phyloP scores from a whole-genome alignment of 2,329 filamentous ascomycete genomes.

The Curvularia spicifera region DNA sequence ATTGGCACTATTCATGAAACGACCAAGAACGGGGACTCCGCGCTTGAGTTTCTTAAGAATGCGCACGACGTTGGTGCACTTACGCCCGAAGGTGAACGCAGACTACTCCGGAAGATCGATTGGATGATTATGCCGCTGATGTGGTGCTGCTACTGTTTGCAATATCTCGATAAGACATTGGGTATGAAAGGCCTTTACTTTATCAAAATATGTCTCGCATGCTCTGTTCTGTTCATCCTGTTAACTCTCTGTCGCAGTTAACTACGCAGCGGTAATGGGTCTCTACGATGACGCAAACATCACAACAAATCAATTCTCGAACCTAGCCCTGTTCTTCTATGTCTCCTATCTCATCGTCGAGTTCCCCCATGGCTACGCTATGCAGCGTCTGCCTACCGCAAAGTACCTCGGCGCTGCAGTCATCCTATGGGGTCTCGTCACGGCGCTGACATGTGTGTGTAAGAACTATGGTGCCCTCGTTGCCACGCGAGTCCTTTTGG shows the following conservation, averaged over 20 bases:
- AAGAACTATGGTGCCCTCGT: conserved; percentile 60
- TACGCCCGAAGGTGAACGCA: conserved; percentile 27
- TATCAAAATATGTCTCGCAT: neutral
- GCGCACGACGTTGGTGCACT: conserved; percentile 22
- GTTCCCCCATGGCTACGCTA: conserved; percentile 55
- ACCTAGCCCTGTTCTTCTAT: conserved; percentile 48
- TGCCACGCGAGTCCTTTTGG: conserved; percentile 58
- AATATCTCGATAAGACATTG: conserved; percentile 52
- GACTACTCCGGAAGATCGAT: conserved; percentile 47
- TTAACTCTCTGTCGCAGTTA: conserved; percentile 28
- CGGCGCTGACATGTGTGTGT: conserved; percentile 56
- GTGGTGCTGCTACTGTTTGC: conserved; percentile 48
- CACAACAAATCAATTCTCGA: conserved; percentile 46
- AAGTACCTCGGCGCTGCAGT: conserved; percentile 59
- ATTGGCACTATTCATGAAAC: conserved; percentile 16
- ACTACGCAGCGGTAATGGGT: conserved; percentile 53
- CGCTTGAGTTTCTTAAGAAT: conserved; percentile 31
- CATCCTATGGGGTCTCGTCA: conserved; percentile 57
- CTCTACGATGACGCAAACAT: conserved; percentile 49
- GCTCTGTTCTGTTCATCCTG: neutral
- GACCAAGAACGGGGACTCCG: conserved; percentile 31
- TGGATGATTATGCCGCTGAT: conserved; percentile 52
- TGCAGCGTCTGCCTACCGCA: conserved; percentile 61
- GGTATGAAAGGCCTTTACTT: conserved; percentile 41
- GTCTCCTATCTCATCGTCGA: conserved; percentile 49